These are phyloP conservation scores for Gossypium lobatum DNA, from an alignment of 441 rosid species.

Conservation along the genomic window DNA sequence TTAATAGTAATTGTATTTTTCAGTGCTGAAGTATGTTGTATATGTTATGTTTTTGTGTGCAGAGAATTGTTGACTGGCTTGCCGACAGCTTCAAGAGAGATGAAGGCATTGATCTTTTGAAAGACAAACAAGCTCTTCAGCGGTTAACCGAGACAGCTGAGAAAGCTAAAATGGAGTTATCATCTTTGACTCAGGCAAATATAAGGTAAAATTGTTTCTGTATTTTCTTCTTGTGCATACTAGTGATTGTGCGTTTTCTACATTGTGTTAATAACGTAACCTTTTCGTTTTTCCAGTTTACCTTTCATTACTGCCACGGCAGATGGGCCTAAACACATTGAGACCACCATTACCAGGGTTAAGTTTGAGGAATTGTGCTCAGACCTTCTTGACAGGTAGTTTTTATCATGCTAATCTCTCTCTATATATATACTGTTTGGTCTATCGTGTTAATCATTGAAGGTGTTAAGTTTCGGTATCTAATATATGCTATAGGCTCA, in stretches of 20 bases:
- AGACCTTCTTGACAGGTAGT: slow-evolving; percentile 79
- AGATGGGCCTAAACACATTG: slow-evolving; percentile 96
- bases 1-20: neutral
- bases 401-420: neutral
- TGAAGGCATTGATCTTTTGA: slow-evolving; percentile 87
- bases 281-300: slow-evolving; percentile 39
- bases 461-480: neutral
- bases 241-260: neutral
- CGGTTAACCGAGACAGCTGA: slow-evolving; percentile 91
- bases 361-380: slow-evolving; percentile 90
- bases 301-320: slow-evolving; percentile 96
- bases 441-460: neutral
- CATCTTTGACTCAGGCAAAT: slow-evolving; percentile 80
- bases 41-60: neutral
- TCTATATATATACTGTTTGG: neutral
- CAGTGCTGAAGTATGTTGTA: neutral
- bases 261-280: slow-evolving; percentile 15
- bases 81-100: slow-evolving; percentile 65
- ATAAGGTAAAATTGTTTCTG: slow-evolving; percentile 33
- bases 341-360: slow-evolving; percentile 80
- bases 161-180: slow-evolving; percentile 95
- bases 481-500: slow-evolving; percentile 41
- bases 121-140: slow-evolving; percentile 97
- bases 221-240: neutral
- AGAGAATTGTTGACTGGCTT: slow-evolving; percentile 97